Conservation (phyloP, 257 asterid species). For the Solanum stenotomum region DNA sequence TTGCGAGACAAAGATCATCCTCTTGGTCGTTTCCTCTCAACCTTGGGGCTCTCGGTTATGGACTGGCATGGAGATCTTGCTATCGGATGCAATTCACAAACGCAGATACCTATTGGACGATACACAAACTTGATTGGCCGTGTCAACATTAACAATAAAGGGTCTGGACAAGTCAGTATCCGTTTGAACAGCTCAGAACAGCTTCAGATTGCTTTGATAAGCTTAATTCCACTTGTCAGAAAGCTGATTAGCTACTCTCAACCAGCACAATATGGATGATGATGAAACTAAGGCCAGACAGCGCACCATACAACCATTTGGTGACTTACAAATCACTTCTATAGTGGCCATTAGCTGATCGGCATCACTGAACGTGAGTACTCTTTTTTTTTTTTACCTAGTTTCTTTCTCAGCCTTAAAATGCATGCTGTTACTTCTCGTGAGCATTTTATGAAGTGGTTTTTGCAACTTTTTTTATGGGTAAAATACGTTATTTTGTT, state of each 20-base stretch:
- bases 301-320: conserved; percentile 2
- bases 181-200: conserved; percentile 86
- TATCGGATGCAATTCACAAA: conserved; percentile 80
- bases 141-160: conserved; percentile 66
- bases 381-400: neutral
- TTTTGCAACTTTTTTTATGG: neutral
- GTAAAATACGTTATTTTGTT: neutral
- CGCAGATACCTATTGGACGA: conserved; percentile 87
- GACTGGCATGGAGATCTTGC: conserved; percentile 99
- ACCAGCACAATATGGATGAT: conserved; percentile 37
- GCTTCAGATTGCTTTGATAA: conserved; percentile 71
- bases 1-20: conserved; percentile 84
- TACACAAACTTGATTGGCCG: conserved; percentile 83
- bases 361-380: conserved; percentile 41
- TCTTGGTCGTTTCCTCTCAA: conserved; percentile 66
- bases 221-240: conserved; percentile 57
- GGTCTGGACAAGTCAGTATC: conserved; percentile 80
- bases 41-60: conserved; percentile 82
- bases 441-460: neutral
- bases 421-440: neutral
- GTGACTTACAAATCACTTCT: conserved; percentile 13
- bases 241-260: conserved; percentile 57
- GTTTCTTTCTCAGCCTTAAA: neutral
- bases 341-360: conserved; percentile 12
- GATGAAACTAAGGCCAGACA: conserved; percentile 10